These are phyloP conservation scores for Boletus insuetus DNA, from an alignment of 768 basidiomycete genomes.

Conservation along the genomic window DNA sequence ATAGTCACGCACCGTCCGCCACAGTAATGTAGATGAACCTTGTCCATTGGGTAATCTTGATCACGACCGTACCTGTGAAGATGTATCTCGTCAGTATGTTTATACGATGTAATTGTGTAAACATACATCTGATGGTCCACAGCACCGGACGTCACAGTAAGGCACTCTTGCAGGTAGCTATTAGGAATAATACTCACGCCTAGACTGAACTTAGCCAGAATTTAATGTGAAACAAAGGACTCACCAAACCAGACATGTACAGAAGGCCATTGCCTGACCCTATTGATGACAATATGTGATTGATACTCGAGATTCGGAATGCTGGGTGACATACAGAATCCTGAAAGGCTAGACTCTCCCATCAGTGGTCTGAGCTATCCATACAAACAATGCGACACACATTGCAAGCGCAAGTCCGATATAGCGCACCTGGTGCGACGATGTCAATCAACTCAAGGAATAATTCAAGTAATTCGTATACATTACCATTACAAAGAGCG, in stretches of 20 bases:
- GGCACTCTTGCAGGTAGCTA: too few relatives aligned
- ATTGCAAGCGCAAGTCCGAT: too few relatives aligned
- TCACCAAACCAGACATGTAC: neutral
- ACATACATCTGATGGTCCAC: neutral
- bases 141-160: neutral
- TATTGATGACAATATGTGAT: neutral
- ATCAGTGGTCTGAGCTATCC: too few relatives aligned
- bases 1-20: conserved; percentile 4
- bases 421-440: too few relatives aligned
- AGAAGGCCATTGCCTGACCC: neutral
- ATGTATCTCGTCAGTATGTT: neutral
- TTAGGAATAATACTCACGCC: conserved; percentile 3
- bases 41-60: neutral
- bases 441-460: too few relatives aligned
- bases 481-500: too few relatives aligned
- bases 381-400: too few relatives aligned
- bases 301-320: neutral
- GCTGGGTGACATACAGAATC: too few relatives aligned
- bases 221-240: neutral
- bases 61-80: neutral
- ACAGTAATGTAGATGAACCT: neutral
- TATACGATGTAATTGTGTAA: neutral
- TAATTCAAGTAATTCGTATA: too few relatives aligned
- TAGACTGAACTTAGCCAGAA: neutral
- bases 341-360: too few relatives aligned